Base-by-base conservation (phyloP, 352 stramenopile species). In the Peronospora belbahrii region DNA sequence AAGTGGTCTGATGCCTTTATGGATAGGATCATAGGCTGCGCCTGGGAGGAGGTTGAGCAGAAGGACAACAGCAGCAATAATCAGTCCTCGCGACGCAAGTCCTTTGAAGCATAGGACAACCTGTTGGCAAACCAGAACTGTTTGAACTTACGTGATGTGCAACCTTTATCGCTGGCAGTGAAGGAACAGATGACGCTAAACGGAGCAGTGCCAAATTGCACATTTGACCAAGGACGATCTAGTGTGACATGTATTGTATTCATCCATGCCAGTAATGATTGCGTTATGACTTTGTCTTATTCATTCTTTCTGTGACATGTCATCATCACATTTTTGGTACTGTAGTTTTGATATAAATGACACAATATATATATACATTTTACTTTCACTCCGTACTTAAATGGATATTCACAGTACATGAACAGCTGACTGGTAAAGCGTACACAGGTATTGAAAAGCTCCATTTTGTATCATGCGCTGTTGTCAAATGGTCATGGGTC, bases 401-500 rank as follows among this genome's bases (percentile, higher is more conserved):
- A 9, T 6, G 6, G 14, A 0, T 0, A 31, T 6, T n/a, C n/a
- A 51, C 48, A 15, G 40, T 57, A 57, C n/a, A n/a, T n/a, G n/a
- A n/a, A n/a, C n/a, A n/a, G n/a, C n/a, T n/a, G n/a, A n/a, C n/a
- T n/a, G n/a, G n/a, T n/a, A n/a, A n/a, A n/a, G n/a, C n/a, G n/a
- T n/a, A n/a, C n/a, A n/a, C n/a, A n/a, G n/a, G n/a, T n/a, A n/a
- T n/a, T n/a, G n/a, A n/a, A n/a, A n/a, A n/a, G n/a, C n/a, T n/a
- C n/a, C n/a, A n/a, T n/a, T n/a, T n/a, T 37, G 17, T n/a, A 60
- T 48, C 47, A 93, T 95, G 81, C 76, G 83, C 51, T 91, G 82
- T 59, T 91, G 85, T 59, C 88, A 97, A 42, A 69, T 97, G 47
- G 84, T 97, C 36, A 94, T 97, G 69, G 88, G 88, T 18, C 87